Evolutionary conservation across 2,329 filamentous ascomycete genomes (phyloP), one percentile per base, ranked within the genome.

Genomic region (Tolypocladium tundrense): DNA sequence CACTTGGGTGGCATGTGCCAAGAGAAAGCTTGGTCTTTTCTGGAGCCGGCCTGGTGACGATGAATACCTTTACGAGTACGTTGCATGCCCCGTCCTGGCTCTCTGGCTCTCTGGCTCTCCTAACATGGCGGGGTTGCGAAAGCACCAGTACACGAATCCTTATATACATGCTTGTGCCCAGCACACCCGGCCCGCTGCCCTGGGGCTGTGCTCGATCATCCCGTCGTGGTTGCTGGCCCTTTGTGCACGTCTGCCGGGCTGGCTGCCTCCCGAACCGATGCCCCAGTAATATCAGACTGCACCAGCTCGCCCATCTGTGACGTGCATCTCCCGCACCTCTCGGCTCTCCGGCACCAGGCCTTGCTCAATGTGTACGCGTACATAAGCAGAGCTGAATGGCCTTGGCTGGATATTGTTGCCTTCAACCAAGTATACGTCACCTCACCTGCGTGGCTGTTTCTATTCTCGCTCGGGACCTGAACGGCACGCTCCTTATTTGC

Each of bases 21-120:
- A 60, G 57, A 52, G 54, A 58, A 57, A 56, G 59, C 59, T 57
- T 59, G 50, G 53, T 56, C 21, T 13, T 27, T 43, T n/a, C 24
- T 35, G 48, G 16, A 33, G 31, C 48, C 9, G 14, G 14, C 27
- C 21, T 42, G 24, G 19, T 24, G 21, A 4, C 19, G 31, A 24
- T 19, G 13, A 21, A 24, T 41, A n/a, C 39, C 39, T 40, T 35
- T 33, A 33, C n/a, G n/a, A n/a, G n/a, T 31, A 27, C 27, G 4
- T 31, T 31, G 6, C 27, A 27, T 27, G 24, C 24, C 27, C 27
- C 27, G 27, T 27, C 27, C 27, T 27, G 27, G 21, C 21, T 24
- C 21, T 24, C n/a, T n/a, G n/a, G n/a, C n/a, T n/a, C 3, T 3
- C 24, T 27, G 24, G 24, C 24, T 27, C 24, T 27, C 24, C 24